Percentiles rank a stretch among this genome's conserved stretches.
Evolutionary conservation across 495 filamentous ascomycete species (phyloP).

Genomic region (Sphaerosporella brunnea): DNA sequence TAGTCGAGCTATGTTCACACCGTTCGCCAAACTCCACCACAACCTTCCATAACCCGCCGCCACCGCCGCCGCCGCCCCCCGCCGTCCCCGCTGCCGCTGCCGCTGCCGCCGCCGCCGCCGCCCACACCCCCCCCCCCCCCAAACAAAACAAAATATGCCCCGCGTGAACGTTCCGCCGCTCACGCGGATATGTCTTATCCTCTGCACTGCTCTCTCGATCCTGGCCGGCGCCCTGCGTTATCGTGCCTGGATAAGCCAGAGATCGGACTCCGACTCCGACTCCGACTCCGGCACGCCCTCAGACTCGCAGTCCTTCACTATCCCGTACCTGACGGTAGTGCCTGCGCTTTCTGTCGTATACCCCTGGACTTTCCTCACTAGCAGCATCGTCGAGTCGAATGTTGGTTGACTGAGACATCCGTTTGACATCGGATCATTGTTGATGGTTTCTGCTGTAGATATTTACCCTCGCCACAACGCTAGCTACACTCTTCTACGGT

Average conservation of each 20-base stretch:
- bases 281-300: slow-evolving; percentile 30
- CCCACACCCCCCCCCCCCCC: neutral
- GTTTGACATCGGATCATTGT: neutral
- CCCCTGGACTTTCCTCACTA: slow-evolving; percentile 79
- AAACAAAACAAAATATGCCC: neutral
- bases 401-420: neutral
- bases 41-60: no score
- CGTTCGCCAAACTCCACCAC: no score
- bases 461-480: slow-evolving; percentile 66
- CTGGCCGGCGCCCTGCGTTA: slow-evolving; percentile 65
- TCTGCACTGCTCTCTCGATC: slow-evolving; percentile 34
- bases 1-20: no score
- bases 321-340: slow-evolving; percentile 72
- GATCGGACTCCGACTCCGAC: slow-evolving; percentile 22
- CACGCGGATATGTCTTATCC: neutral
- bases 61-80: no score
- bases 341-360: slow-evolving; percentile 68
- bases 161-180: neutral
- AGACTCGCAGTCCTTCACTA: slow-evolving; percentile 34
- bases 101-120: neutral
- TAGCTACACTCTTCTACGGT: slow-evolving; percentile 72
- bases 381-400: slow-evolving; percentile 76
- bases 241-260: slow-evolving; percentile 36
- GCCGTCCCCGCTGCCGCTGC: no score
- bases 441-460: slow-evolving; percentile 32